Evolutionary conservation across 805 yeast genomes (phyloP), one percentile per base, ranked within the genome.

Genomic region (Pichia exigua): DNA sequence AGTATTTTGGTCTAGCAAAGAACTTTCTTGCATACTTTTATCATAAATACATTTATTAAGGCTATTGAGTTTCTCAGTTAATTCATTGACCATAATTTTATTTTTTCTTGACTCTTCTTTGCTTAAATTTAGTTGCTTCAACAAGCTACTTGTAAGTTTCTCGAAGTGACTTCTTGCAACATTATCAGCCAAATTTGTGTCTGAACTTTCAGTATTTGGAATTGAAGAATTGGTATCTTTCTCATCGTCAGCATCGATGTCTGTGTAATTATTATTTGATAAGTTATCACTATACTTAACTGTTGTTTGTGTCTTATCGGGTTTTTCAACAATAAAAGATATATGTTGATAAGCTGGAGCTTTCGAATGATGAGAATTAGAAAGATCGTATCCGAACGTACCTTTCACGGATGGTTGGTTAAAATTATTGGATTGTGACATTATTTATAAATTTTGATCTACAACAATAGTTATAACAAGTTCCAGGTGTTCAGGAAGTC

Each of bases 201-300:
- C 20, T 2, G 39, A 7, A 35, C 39, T n/a, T 8, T 35, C 39
- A 1, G 39, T 9, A 28, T 10, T 28, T 18, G 35, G 12, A 13
- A 18, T 6, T 26, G 44, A 13, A 11, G 42, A 46, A 9, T 27
- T 18, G 26, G 48, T 7, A 27, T 46, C 28, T 17, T 41, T 20
- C 11, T 47, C 50, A 42, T 47, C 50, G 32, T 47, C 50, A 6
- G 45, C 50, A 47, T 47, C 50, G 21, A 32, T 47, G 11, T 40
- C 42, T 5, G 42, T 20, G 11, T 40, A 12, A 35, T 35, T 35
- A 35, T 35, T 20, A 4, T 35, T 17, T 35, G 12, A 7, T 2
- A 35, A 17, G 9, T 17, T 7, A 8, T 35, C 39, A n/a, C 8
- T n/a, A 35, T 5, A 4, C 6, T 35, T 35, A 17, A 17, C 5